A percentile compares a stretch with the other conserved stretches of the same genome.
These are phyloP conservation scores for Irpex sp. DNA, from an alignment of 1,284 basidiomycete species.

Conservation along the genomic window DNA sequence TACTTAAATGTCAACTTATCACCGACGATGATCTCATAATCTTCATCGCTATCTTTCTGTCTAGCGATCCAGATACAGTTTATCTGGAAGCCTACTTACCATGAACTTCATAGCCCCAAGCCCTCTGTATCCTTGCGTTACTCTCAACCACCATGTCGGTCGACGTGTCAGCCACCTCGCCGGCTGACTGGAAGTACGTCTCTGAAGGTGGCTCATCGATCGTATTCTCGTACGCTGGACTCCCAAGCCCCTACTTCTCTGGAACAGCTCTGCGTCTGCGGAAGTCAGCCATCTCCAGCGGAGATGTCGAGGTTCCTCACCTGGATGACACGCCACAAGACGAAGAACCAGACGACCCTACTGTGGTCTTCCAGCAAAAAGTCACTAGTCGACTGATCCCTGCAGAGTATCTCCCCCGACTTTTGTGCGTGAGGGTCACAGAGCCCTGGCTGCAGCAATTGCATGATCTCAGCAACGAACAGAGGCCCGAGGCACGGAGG, in stretches of 20 bases:
- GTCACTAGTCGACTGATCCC: constrained; percentile 64
- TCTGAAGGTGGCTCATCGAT: constrained; percentile 89
- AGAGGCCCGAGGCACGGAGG: constrained; percentile 55
- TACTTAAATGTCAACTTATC: too few species aligned
- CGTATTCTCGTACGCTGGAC: constrained; percentile 78
- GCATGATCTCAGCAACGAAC: constrained; percentile 38
- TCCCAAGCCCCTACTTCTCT: constrained; percentile 41
- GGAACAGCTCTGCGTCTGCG: constrained; percentile 73
- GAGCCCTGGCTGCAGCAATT: constrained; percentile 61
- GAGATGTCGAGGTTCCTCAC: constrained; percentile 6
- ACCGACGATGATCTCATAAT: too few species aligned
- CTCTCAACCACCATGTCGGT: constrained; percentile 5
- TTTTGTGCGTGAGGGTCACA: constrained; percentile 51
- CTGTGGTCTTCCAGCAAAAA: constrained; percentile 58
- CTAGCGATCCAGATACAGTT: background rate
- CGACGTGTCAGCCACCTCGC: constrained; percentile 36
- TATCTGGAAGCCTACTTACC: background rate
- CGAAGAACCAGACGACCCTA: constrained; percentile 53
- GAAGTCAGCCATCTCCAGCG: constrained; percentile 39
- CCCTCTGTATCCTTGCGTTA: background rate
- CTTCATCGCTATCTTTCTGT: too few species aligned
- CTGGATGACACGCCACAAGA: constrained; percentile 11
- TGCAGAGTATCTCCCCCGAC: constrained; percentile 48
- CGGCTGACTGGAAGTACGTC: constrained; percentile 76
- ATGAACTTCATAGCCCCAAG: background rate